Conservation (phyloP, 1,284 basidiomycete species). For the Puccinia horiana region DNA sequence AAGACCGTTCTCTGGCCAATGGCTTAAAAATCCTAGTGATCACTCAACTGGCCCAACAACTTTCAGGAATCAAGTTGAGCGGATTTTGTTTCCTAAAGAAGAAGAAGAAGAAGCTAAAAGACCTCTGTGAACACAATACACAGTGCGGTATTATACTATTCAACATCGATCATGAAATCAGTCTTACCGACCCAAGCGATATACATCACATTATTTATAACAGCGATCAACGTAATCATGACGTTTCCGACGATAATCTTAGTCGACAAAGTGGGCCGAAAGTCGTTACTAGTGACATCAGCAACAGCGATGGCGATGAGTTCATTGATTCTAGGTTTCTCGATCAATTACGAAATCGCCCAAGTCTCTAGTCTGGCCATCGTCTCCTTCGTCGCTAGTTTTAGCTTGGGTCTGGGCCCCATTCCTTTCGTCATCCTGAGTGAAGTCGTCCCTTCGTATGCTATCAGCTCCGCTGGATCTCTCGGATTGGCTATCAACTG, state of each 20-base stretch:
- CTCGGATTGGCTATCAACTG: constrained; percentile 57
- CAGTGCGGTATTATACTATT: constrained; percentile 77
- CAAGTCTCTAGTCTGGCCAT: constrained; percentile 74
- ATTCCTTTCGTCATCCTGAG: constrained; percentile 88
- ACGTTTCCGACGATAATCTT: constrained; percentile 79
- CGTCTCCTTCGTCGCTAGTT: constrained; percentile 81
- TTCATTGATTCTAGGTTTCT: constrained; percentile 70
- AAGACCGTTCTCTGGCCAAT: constrained; percentile 26
- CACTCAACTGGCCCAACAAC: constrained; percentile 47
- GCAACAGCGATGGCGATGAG: constrained; percentile 69
- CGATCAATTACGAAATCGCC: constrained; percentile 68
- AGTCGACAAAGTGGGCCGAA: constrained; percentile 66
- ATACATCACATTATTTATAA: constrained; percentile 74
- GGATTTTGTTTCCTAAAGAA: neutral
- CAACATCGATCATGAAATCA: constrained; percentile 77
- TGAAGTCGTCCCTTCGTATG: constrained; percentile 80
- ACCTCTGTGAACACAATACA: neutral
- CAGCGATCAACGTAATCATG: constrained; percentile 69
- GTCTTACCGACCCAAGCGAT: constrained; percentile 75
- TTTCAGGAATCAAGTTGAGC: constrained; percentile 49
- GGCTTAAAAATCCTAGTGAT: constrained; percentile 32
- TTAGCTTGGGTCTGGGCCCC: constrained; percentile 85
- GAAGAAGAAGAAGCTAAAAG: neutral
- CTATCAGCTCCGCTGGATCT: constrained; percentile 54
- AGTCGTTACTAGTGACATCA: constrained; percentile 59